phyloP scores from a whole-genome alignment of 129 eudicot species.

The Tagetes patula region DNA sequence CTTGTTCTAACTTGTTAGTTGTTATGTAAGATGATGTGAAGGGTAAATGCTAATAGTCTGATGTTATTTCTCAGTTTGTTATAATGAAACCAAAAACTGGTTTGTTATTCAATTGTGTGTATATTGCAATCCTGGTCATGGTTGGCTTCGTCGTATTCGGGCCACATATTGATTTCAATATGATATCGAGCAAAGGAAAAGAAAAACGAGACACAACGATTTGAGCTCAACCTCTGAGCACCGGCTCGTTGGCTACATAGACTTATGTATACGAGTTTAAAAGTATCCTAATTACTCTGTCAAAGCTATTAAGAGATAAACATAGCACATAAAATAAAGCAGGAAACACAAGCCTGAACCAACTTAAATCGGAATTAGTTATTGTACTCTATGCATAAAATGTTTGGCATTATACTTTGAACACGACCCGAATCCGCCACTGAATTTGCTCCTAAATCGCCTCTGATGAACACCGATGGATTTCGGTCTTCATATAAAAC shows the following conservation, averaged over 20 bases:
- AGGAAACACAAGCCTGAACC: too few species aligned
- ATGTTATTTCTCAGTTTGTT: not conserved
- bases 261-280: too few species aligned
- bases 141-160: too few species aligned
- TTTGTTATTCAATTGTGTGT: not conserved
- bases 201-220: too few species aligned
- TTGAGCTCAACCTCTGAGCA: too few species aligned
- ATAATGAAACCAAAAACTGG: slow-evolving; percentile 4
- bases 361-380: not conserved
- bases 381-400: slow-evolving; percentile 28
- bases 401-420: slow-evolving; percentile 15
- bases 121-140: too few species aligned
- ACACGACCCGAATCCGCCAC: not conserved
- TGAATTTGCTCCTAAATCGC: slow-evolving; percentile 16
- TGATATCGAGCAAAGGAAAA: too few species aligned
- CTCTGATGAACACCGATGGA: slow-evolving; percentile 34
- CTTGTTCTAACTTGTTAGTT: slow-evolving; percentile 45
- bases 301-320: too few species aligned
- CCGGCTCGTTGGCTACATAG: too few species aligned
- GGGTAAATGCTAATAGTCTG: slow-evolving; percentile 26
- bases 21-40: slow-evolving; percentile 36
- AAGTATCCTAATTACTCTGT: too few species aligned
- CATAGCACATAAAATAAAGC: too few species aligned
- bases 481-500: slow-evolving; percentile 45
- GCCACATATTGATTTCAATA: too few species aligned